These are phyloP conservation scores for Lactarius akahatsu DNA, from an alignment of 768 basidiomycete genomes.

Conservation along the genomic window DNA sequence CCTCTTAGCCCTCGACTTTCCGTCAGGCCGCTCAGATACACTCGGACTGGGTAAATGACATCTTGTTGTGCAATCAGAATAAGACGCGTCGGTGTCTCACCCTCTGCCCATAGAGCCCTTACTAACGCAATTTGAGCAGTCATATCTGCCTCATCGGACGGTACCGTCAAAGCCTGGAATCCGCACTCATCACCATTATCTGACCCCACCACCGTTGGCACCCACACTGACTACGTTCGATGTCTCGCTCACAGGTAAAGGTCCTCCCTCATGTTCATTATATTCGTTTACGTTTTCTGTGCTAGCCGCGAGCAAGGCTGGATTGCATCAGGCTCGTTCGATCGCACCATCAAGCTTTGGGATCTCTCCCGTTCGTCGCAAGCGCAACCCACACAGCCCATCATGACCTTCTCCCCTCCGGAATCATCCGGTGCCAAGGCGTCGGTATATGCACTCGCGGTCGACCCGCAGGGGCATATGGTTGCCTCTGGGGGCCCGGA, in stretches of 20 bases:
- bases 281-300: constrained; percentile 24
- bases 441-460: constrained; percentile 75
- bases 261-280: background rate
- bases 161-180: constrained; percentile 90
- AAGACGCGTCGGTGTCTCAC: constrained; percentile 62
- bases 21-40: constrained; percentile 88
- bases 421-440: constrained; percentile 66
- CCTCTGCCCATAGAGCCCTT: background rate
- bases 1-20: constrained; percentile 56
- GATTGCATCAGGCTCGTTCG: constrained; percentile 93
- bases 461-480: constrained; percentile 74
- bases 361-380: constrained; percentile 50
- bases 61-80: constrained; percentile 86
- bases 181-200: constrained; percentile 64
- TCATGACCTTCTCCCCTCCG: constrained; percentile 65
- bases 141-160: constrained; percentile 93
- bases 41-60: constrained; percentile 96
- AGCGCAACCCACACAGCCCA: constrained; percentile 42
- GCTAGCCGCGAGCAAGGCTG: constrained; percentile 75
- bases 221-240: constrained; percentile 83
- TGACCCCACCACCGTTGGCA: constrained; percentile 68
- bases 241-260: constrained; percentile 69
- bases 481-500: constrained; percentile 93
- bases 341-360: constrained; percentile 93
- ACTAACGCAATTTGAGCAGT: constrained; percentile 44